Evolutionary conservation across 345 rosid genomes (phyloP).

Genomic region (Citropsis articulata): DNA sequence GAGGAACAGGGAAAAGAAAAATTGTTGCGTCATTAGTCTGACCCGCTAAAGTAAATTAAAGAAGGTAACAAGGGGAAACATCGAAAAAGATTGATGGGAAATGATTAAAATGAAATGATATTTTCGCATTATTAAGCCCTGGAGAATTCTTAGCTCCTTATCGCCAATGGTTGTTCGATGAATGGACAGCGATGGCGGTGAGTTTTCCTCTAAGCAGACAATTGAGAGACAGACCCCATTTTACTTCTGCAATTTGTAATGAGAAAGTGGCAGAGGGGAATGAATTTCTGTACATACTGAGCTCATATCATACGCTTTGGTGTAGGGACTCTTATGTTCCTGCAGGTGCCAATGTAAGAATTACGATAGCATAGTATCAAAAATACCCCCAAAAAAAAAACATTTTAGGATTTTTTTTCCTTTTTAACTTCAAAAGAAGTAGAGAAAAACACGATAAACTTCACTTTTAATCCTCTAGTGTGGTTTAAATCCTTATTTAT

Average conservation of each 20-base stretch:
- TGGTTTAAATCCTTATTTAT: too few relatives aligned
- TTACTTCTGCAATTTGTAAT: not conserved
- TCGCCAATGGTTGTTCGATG: not conserved
- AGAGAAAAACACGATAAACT: too few relatives aligned
- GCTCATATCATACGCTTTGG: not conserved
- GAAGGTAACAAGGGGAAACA: constrained; percentile 2
- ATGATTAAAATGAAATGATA: not conserved
- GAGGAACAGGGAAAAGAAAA: too few relatives aligned
- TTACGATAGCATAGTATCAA: constrained; percentile 2
- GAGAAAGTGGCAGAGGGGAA: constrained; percentile 8
- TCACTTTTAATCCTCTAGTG: too few relatives aligned
- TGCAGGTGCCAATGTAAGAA: not conserved
- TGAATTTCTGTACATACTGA: not conserved
- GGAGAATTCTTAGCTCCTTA: constrained; percentile 7
- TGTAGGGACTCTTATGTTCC: constrained; percentile 4
- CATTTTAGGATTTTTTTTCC: not conserved
- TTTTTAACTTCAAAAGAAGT: not conserved
- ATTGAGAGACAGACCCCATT: constrained; percentile 24
- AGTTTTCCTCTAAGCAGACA: constrained; percentile 28
- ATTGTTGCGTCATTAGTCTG: not conserved
- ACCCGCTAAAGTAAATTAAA: not conserved
- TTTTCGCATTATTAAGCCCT: not conserved
- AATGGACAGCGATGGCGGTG: constrained; percentile 26
- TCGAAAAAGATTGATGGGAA: constrained; percentile 30
- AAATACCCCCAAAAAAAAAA: not conserved